Evolutionary conservation across 345 rosid genomes (phyloP), one percentile per base, ranked within the genome.

Genomic region (Camelina laxa): DNA sequence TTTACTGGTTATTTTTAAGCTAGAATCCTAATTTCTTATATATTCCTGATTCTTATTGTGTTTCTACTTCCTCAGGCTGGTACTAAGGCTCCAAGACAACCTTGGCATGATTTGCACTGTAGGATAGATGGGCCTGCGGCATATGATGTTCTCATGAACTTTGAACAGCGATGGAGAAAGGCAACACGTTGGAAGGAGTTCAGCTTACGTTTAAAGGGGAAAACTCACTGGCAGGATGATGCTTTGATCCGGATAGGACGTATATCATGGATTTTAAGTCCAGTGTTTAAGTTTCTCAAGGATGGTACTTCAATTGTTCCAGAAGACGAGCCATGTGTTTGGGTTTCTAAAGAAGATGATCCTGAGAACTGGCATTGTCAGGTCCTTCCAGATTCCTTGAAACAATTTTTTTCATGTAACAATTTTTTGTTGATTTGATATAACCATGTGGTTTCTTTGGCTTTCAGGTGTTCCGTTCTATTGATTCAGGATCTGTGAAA

Each of bases 71-170:
- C 42, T 60, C 75, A 93, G 98, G 80, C 78, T 72, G 88, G 82
- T 49, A 67, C 79, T 41, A 87, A 86, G 82, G 97, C 95, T 59
- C 97, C 97, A 55, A 89, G 98, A 80, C 90, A 94, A 77, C 96
- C 98, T 36, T 91, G 98, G 98, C 98, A 94, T 68, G 98, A 94
- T 77, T 81, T 88, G 84, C 98, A 94, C 73, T 87, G 96, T 83
- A 85, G 76, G 80, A 80, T 93, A 66, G 98, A 93, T 9, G 98
- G 98, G 33, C 93, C 97, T 69, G 98, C 98, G 35, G 98, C 93
- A 48, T 93, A 91, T 82, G 98, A 93, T 69, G 89, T 89, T 70
- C 96, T 94, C 75, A 90, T 86, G 64, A 93, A 94, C 87, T 94
- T 94, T 76, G 98, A 94, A 86, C 98, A 94, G 77, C 88, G 97